These are phyloP conservation scores for Bromus sterilis DNA, from an alignment of 176 grass and related monocot species.

Conservation along the genomic window DNA sequence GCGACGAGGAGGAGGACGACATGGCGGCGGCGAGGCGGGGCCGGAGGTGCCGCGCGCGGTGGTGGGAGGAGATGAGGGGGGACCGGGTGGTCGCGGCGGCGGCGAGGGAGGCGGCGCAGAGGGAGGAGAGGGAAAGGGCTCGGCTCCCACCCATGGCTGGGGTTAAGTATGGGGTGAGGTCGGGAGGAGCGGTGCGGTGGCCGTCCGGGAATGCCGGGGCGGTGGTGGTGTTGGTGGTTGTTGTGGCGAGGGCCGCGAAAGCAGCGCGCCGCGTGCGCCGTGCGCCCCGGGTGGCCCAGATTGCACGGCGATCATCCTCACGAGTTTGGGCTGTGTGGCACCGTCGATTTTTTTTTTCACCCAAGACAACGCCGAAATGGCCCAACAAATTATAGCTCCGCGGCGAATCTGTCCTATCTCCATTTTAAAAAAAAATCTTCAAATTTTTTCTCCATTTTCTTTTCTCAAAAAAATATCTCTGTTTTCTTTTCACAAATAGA, in stretches of 20 bases:
- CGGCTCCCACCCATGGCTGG: constrained; percentile 56
- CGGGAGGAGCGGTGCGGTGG: neutral
- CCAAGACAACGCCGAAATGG: neutral
- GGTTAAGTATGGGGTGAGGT: neutral
- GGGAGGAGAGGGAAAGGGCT: constrained; percentile 50
- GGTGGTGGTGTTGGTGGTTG: neutral
- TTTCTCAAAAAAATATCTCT: too few relatives aligned
- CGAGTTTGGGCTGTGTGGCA: neutral
- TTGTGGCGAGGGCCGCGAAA: constrained; percentile 11
- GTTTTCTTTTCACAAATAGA: too few relatives aligned
- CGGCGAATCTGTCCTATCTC: too few relatives aligned
- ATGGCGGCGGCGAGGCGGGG: constrained; percentile 34
- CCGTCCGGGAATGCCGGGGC: constrained; percentile 26
- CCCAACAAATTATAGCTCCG: too few relatives aligned
- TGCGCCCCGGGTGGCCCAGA: constrained; percentile 11
- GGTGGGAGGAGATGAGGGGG: constrained; percentile 5
- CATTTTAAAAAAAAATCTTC: too few relatives aligned
- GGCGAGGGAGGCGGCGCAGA: constrained; percentile 38
- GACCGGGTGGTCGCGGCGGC: neutral
- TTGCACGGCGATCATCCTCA: neutral
- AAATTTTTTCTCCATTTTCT: too few relatives aligned
- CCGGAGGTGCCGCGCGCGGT: constrained; percentile 4
- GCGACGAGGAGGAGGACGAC: constrained; percentile 50
- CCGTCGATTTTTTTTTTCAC: neutral
- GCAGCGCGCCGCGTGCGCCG: neutral